Percentiles rank a stretch among this genome's conserved stretches.
Conservation (phyloP, 345 rosid genomes). For the Citrus sinensis region DNA sequence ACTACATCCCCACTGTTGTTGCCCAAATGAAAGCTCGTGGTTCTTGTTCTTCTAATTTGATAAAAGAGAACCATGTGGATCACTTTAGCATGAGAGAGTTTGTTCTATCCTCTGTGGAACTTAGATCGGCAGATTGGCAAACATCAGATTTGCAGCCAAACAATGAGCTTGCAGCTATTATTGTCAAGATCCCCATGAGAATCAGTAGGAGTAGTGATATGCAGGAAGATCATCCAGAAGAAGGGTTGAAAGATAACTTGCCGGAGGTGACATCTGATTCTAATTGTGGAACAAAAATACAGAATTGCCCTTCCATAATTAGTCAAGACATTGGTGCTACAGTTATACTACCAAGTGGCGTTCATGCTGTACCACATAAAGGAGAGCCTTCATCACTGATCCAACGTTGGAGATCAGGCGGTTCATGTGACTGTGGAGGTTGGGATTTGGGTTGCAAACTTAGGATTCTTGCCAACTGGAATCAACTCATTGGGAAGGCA, state of each 20-base stretch:
- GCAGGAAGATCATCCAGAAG: slow-evolving; percentile 3
- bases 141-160: slow-evolving; percentile 48
- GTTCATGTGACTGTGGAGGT: slow-evolving; percentile 97
- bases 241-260: slow-evolving; percentile 21
- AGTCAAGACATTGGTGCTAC: slow-evolving; percentile 44
- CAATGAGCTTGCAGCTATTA: slow-evolving; percentile 87
- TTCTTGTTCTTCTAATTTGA: slow-evolving; percentile 29
- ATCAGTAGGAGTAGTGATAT: slow-evolving; percentile 19
- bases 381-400: slow-evolving; percentile 88
- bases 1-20: slow-evolving; percentile 60
- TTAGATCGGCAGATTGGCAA: slow-evolving; percentile 36
- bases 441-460: slow-evolving; percentile 94
- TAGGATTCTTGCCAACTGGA: slow-evolving; percentile 49
- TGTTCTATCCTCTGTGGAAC: slow-evolving; percentile 62
- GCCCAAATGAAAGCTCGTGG: slow-evolving; percentile 83
- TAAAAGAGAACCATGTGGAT: slow-evolving; percentile 24
- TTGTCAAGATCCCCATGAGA: slow-evolving; percentile 52
- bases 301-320: slow-evolving; percentile 16
- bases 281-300: slow-evolving; percentile 15
- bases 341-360: slow-evolving; percentile 84
- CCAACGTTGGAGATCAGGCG: slow-evolving; percentile 90
- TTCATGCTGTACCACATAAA: slow-evolving; percentile 75
- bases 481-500: slow-evolving; percentile 28
- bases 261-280: slow-evolving; percentile 11
- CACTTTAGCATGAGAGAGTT: slow-evolving; percentile 51